Conservation (phyloP, 108 stramenopile species). For the Pseudonitzschia delicatissima region DNA sequence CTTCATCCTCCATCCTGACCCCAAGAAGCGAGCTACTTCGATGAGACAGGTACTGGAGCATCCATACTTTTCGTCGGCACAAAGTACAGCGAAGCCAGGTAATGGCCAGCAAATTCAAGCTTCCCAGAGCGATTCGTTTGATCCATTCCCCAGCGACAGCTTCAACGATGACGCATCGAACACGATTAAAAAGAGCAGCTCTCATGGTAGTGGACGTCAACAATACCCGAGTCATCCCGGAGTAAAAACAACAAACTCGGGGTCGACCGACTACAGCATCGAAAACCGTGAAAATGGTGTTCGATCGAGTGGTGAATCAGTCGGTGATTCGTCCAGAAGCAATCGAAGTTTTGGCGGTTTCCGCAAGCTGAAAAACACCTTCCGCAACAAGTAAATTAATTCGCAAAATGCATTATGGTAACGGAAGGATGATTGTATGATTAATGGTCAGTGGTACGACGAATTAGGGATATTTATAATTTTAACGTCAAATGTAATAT, state of each 20-base stretch:
- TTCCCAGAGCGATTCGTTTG: background rate
- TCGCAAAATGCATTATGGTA: too few species aligned
- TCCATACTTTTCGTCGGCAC: slow-evolving; percentile 55
- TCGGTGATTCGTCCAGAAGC: background rate
- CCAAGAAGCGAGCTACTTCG: slow-evolving; percentile 48
- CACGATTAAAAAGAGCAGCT: background rate
- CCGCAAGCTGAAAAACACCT: slow-evolving; percentile 5
- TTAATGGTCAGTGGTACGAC: too few species aligned
- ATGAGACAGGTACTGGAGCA: slow-evolving; percentile 77
- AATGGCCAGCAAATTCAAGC: slow-evolving; percentile 2
- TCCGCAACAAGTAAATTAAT: too few species aligned
- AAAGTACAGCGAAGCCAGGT: slow-evolving; percentile 3
- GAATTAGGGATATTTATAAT: too few species aligned
- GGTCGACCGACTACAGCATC: slow-evolving; percentile 7
- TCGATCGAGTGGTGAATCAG: background rate
- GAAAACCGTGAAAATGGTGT: slow-evolving; percentile 35
- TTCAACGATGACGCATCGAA: background rate
- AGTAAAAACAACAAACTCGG: background rate
- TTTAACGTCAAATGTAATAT: too few species aligned
- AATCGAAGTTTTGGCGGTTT: slow-evolving; percentile 16
- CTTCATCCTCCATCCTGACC: slow-evolving; percentile 69
- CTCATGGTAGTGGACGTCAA: slow-evolving; percentile 3
- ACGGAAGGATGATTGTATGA: too few species aligned
- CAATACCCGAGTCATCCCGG: background rate
- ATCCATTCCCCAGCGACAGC: background rate